phyloP scores from a whole-genome alignment of 2,329 filamentous ascomycete genomes.

The Aspergillus pseudoviridinutans region DNA sequence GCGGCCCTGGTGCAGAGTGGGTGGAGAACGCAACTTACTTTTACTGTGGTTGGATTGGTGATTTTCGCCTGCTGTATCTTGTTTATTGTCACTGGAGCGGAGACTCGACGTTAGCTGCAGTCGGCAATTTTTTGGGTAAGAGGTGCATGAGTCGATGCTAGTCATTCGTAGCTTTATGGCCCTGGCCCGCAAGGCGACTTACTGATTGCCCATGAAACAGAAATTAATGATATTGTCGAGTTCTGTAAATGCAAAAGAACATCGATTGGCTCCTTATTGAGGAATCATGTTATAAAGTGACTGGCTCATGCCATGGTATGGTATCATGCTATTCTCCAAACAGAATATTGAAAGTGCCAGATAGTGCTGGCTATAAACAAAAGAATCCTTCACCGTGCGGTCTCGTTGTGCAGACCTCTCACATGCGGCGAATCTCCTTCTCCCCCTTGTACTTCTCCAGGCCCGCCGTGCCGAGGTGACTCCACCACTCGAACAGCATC shows the following conservation, averaged over 20 bases:
- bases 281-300: slow-evolving; percentile 4
- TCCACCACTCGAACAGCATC: slow-evolving; percentile 98
- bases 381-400: not conserved
- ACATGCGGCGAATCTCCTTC: slow-evolving; percentile 83
- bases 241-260: not conserved
- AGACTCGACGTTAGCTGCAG: not conserved
- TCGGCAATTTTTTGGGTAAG: not conserved
- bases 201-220: not conserved
- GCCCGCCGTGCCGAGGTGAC: slow-evolving; percentile 67
- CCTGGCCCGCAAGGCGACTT: not conserved
- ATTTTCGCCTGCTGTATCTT: slow-evolving; percentile 45
- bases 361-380: not conserved
- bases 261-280: not conserved
- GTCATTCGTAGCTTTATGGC: not conserved
- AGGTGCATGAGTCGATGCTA: not conserved
- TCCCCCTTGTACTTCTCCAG: slow-evolving; percentile 85
- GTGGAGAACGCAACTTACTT: slow-evolving; percentile 85
- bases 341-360: not conserved
- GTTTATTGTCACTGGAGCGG: slow-evolving; percentile 39
- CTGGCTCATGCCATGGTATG: slow-evolving; percentile 9
- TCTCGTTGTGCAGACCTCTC: slow-evolving; percentile 5
- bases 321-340: slow-evolving; percentile 7
- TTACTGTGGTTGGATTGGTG: slow-evolving; percentile 39
- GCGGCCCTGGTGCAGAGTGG: slow-evolving; percentile 86
- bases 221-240: not conserved